Percentiles rank a stretch among this genome's conserved stretches.
phyloP scores from a whole-genome alignment of 768 basidiomycete genomes.

The Zangia roseola region DNA sequence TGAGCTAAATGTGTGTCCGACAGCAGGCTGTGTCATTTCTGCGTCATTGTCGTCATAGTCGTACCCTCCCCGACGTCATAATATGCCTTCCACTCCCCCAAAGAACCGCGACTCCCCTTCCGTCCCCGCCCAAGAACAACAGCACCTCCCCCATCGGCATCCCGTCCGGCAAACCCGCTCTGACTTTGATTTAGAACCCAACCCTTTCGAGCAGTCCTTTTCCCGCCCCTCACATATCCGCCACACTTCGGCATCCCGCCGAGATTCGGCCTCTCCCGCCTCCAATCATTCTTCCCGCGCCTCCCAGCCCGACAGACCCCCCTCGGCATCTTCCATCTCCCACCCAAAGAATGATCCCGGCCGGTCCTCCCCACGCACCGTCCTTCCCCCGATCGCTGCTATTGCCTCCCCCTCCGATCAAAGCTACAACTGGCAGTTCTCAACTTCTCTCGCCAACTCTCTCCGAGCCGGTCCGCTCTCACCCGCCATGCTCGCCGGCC shows the following conservation, averaged over 20 bases:
- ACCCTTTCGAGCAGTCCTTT: conserved; percentile 96
- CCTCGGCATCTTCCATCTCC: conserved; percentile 32
- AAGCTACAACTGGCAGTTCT: conserved; percentile 60
- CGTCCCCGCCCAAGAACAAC: conserved; percentile 12
- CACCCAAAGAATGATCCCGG: conserved; percentile 33
- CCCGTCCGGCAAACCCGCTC: conserved; percentile 49
- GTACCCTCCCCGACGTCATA: conserved; percentile 8
- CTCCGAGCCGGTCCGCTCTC: conserved; percentile 92
- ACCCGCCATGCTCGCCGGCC: conserved; percentile 94
- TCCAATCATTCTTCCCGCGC: conserved; percentile 39
- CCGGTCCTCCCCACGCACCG: conserved; percentile 54
- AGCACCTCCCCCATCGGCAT: conserved; percentile 14
- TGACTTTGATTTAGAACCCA: conserved; percentile 79
- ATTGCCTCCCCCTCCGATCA: conserved; percentile 60
- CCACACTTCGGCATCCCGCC: conserved; percentile 36
- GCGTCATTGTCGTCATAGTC: conserved; percentile 32
- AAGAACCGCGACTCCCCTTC: conserved; percentile 37
- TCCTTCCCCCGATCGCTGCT: conserved; percentile 78
- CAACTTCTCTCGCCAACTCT: conserved; percentile 64
- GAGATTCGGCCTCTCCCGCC: conserved; percentile 31
- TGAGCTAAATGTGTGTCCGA: conserved; percentile 16
- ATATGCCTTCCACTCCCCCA: conserved; percentile 28
- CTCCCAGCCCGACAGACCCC: conserved; percentile 33
- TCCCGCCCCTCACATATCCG: conserved; percentile 57
- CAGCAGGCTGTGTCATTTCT: conserved; percentile 22